phyloP scores from a whole-genome alignment of 805 yeast genomes.

The Tetrapisispora pingtungensis region DNA sequence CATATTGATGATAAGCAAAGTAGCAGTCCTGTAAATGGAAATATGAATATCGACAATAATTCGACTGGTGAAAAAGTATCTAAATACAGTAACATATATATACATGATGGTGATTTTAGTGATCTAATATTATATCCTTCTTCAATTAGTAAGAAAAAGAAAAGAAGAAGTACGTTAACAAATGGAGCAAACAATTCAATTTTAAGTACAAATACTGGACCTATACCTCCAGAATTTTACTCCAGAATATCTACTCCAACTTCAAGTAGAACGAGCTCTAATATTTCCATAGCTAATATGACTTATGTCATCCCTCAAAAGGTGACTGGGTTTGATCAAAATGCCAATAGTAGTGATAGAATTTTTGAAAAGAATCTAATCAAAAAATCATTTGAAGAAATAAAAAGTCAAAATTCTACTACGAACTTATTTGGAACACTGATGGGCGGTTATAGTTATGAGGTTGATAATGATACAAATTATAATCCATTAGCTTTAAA shows the following conservation, averaged over 20 bases:
- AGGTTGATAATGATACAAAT: conserved; percentile 2
- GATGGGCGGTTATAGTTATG: conserved; percentile 10
- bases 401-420: conserved; percentile 11
- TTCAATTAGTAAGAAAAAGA: neutral
- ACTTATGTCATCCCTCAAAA: conserved; percentile 2
- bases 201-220: conserved; percentile 9
- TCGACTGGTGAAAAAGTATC: neutral
- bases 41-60: neutral
- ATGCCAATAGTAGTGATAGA: neutral
- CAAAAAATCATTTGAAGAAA: conserved; percentile 25
- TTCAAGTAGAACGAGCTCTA: conserved; percentile 25
- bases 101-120: conserved; percentile 28
- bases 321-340: neutral
- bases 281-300: conserved; percentile 15
- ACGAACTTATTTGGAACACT: conserved; percentile 12
- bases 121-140: conserved; percentile 6
- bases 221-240: conserved; percentile 30
- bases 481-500: conserved; percentile 17
- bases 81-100: conserved; percentile 24
- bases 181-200: neutral
- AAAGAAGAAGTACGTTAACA: conserved; percentile 3
- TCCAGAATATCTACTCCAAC: conserved; percentile 28
- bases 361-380: conserved; percentile 21
- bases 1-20: neutral
- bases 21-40: neutral